Conservation (phyloP, 75 land plant species). For the Selaginella moellendorffii region DNA sequence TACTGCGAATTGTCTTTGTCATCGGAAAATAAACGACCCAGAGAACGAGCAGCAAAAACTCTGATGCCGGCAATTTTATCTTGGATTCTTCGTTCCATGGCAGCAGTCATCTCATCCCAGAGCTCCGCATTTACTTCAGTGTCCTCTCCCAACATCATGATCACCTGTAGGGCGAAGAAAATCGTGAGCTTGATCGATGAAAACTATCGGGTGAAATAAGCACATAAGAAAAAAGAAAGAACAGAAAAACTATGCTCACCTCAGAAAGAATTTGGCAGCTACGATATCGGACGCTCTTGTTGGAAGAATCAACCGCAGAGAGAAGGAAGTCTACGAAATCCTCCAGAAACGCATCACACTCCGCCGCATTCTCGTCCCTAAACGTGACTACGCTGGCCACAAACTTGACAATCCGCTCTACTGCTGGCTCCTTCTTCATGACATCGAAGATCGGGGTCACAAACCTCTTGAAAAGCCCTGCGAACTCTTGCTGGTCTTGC, state of each 20-base stretch:
- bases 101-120: constrained; percentile 73
- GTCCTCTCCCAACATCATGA: constrained; percentile 66
- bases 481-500: constrained; percentile 25
- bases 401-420: constrained; percentile 51
- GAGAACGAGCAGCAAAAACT: constrained; percentile 60
- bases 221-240: too few species aligned
- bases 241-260: constrained; percentile 24
- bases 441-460: constrained; percentile 43
- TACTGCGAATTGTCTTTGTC: constrained; percentile 43
- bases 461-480: constrained; percentile 25
- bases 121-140: constrained; percentile 71
- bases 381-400: constrained; percentile 37
- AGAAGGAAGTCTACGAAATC: constrained; percentile 54
- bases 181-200: too few species aligned
- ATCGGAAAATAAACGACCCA: constrained; percentile 51
- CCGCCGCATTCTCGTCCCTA: constrained; percentile 25
- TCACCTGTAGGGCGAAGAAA: constrained; percentile 39
- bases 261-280: constrained; percentile 84
- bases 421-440: constrained; percentile 36
- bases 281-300: constrained; percentile 55
- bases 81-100: constrained; percentile 51
- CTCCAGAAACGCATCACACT: constrained; percentile 53
- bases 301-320: constrained; percentile 33
- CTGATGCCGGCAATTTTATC: constrained; percentile 66
- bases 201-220: too few species aligned